Conservation (phyloP, 1,284 basidiomycete species). For the Rhodotorula sp. region DNA sequence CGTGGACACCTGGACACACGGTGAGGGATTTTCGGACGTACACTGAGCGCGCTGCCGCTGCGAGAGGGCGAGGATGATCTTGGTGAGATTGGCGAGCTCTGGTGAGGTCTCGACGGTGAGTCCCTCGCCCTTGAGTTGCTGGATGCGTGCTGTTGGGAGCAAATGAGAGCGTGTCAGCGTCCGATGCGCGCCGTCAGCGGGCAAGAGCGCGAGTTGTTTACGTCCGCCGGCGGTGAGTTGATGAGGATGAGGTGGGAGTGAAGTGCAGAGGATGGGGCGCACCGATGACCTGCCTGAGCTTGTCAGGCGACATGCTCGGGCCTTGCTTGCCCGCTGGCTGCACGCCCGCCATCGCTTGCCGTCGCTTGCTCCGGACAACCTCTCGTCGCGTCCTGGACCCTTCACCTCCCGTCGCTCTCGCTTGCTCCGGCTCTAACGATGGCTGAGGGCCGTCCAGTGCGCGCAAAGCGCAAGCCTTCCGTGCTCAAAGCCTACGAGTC, state of each 20-base stretch:
- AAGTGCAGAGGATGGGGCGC: background rate
- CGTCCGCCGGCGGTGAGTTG: background rate
- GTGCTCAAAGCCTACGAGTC: background rate
- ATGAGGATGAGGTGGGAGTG: background rate
- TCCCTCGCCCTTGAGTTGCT: slow-evolving; percentile 49
- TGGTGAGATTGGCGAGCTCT: slow-evolving; percentile 49
- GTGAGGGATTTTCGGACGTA: background rate
- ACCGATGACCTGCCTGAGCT: slow-evolving; percentile 10
- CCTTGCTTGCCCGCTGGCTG: background rate
- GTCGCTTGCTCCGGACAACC: background rate
- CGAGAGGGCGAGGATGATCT: slow-evolving; percentile 47
- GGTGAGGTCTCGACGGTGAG: slow-evolving; percentile 48
- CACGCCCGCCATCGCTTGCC: background rate
- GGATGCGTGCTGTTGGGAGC: slow-evolving; percentile 45
- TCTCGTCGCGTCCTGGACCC: background rate
- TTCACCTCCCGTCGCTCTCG: background rate
- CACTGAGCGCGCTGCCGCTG: slow-evolving; percentile 17
- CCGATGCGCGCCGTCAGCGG: background rate
- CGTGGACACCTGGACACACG: too few relatives aligned
- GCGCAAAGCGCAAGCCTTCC: too few relatives aligned
- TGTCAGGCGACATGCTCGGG: background rate
- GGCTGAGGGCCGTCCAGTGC: too few relatives aligned
- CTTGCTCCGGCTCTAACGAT: background rate
- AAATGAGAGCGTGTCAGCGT: background rate
- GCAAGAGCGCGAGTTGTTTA: background rate